phyloP scores from a whole-genome alignment of 1,284 basidiomycete species.

The Sanghuangporus weigelae region DNA sequence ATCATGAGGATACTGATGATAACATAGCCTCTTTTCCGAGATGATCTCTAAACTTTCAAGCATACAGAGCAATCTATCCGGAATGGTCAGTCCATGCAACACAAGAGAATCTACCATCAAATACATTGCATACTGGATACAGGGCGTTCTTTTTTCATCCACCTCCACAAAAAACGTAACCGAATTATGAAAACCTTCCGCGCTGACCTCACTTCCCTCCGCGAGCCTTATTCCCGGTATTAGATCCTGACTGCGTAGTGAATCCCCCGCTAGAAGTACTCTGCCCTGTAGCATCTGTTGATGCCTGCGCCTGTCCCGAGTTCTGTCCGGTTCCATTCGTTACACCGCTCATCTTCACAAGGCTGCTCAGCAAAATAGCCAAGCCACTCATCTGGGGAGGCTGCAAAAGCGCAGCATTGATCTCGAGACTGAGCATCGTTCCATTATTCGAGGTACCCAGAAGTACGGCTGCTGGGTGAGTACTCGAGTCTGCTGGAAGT shows the following conservation, averaged over 20 bases:
- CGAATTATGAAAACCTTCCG: background rate
- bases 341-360: constrained; percentile 34
- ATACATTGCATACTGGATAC: background rate
- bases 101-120: background rate
- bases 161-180: background rate
- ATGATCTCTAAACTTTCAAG: background rate
- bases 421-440: constrained; percentile 64
- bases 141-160: background rate
- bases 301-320: background rate
- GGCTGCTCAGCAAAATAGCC: constrained; percentile 61
- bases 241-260: background rate
- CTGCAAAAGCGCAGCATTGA: constrained; percentile 67
- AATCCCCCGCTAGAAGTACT: background rate
- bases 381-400: constrained; percentile 67
- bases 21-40: background rate
- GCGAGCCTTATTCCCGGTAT: background rate
- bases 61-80: background rate
- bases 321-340: background rate
- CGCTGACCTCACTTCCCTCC: background rate
- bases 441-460: constrained; percentile 64
- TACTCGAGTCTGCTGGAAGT: constrained; percentile 48
- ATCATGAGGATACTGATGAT: background rate
- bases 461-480: constrained; percentile 63
- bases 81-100: background rate
- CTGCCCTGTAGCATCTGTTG: background rate